These are phyloP conservation scores for Dalbergia cultrata DNA, from an alignment of 306 rosid species.

Conservation along the genomic window DNA sequence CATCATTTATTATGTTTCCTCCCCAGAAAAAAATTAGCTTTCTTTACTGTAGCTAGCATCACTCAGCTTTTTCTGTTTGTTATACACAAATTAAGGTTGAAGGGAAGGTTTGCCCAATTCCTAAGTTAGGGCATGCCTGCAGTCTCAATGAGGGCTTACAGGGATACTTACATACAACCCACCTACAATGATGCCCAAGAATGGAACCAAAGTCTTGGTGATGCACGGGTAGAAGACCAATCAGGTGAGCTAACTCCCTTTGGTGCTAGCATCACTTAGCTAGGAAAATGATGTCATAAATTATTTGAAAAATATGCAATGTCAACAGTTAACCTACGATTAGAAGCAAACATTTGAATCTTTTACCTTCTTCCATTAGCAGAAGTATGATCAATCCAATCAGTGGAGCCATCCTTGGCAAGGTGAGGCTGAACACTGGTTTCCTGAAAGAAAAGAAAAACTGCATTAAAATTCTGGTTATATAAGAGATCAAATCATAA, in stretches of 20 bases:
- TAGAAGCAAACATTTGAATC: slow-evolving; percentile 42
- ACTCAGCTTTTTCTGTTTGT: neutral
- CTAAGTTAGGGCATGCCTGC: neutral
- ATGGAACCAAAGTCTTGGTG: neutral
- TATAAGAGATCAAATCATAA: slow-evolving; percentile 29
- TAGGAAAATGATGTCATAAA: neutral
- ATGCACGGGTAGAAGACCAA: neutral
- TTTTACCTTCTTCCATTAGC: slow-evolving; percentile 85
- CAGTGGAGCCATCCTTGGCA: slow-evolving; percentile 60
- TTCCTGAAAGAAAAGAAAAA: slow-evolving; percentile 59
- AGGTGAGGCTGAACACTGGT: slow-evolving; percentile 50
- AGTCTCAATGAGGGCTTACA: neutral
- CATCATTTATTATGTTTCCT: neutral
- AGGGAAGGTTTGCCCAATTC: neutral
- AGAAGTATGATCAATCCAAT: slow-evolving; percentile 89
- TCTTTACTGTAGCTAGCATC: neutral
- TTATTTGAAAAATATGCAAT: slow-evolving; percentile 2
- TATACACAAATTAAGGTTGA: no score
- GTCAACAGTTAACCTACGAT: slow-evolving; percentile 40
- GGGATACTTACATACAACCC: neutral
- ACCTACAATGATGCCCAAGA: neutral
- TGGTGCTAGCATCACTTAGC: neutral
- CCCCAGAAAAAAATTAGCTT: neutral
- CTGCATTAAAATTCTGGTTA: slow-evolving; percentile 8
- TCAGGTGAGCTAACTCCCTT: neutral